phyloP scores from a whole-genome alignment of 225 moss, liverwort and hornwort genomes.

The Polytrichum commune region DNA sequence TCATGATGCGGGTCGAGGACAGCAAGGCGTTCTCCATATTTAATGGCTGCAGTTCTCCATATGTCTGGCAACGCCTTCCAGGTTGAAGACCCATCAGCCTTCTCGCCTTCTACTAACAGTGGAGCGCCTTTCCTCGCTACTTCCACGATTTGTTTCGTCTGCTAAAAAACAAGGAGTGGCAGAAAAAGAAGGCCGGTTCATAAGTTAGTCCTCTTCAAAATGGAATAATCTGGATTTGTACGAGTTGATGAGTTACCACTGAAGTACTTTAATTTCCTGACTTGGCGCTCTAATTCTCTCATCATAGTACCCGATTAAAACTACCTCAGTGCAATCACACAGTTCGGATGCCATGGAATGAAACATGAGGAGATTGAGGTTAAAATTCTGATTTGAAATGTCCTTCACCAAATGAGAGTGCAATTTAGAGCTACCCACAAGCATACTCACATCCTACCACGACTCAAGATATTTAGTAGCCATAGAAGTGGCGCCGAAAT shows the following conservation, averaged over 20 bases:
- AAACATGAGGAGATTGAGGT: too few species aligned
- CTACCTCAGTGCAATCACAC: background rate
- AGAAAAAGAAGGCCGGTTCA: background rate
- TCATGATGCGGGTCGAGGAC: slow-evolving; percentile 46
- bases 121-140: slow-evolving; percentile 51
- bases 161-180: slow-evolving; percentile 1
- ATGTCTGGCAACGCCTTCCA: slow-evolving; percentile 53
- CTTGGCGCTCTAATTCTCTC: background rate
- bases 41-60: slow-evolving; percentile 50
- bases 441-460: too few species aligned
- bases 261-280: background rate
- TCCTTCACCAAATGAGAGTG: too few species aligned
- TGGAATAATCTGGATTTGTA: too few species aligned
- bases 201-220: too few species aligned
- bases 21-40: slow-evolving; percentile 40
- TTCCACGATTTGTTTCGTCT: slow-evolving; percentile 34
- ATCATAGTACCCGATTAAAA: background rate
- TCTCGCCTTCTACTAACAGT: slow-evolving; percentile 28
- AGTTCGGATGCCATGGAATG: too few species aligned
- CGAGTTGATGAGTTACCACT: too few species aligned
- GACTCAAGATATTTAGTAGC: too few species aligned
- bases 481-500: too few species aligned
- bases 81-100: slow-evolving; percentile 24
- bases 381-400: too few species aligned
- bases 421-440: too few species aligned